A percentile compares a stretch with the other conserved stretches of the same genome.
Conservation (phyloP, 2,329 filamentous ascomycete genomes). For the Eurotiales sp. region DNA sequence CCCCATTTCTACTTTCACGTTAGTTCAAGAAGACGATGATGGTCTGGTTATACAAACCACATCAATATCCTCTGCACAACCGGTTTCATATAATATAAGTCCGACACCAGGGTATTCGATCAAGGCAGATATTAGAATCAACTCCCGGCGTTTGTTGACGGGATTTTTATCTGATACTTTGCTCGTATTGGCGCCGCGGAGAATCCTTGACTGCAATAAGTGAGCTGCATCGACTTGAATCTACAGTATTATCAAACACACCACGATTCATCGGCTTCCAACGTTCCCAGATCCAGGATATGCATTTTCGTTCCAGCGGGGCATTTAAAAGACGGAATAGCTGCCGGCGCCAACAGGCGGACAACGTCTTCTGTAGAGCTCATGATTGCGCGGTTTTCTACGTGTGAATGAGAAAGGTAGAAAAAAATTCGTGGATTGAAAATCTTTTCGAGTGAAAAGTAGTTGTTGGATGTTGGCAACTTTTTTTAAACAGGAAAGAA, state of each 20-base stretch:
- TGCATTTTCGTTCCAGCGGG: constrained; percentile 47
- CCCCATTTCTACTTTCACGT: background rate
- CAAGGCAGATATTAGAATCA: constrained; percentile 41
- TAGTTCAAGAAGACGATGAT: background rate
- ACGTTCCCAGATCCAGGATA: constrained; percentile 43
- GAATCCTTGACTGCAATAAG: constrained; percentile 22
- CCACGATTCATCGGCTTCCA: constrained; percentile 48
- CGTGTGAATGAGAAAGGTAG: too few species aligned
- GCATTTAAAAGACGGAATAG: constrained; percentile 27
- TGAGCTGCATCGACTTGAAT: background rate
- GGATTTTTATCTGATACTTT: constrained; percentile 21
- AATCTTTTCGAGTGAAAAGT: too few species aligned
- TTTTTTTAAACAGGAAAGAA: too few species aligned
- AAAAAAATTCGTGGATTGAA: too few species aligned
- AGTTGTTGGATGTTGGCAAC: too few species aligned
- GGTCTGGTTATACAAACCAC: background rate
- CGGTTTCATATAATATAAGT: constrained; percentile 46
- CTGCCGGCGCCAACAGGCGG: constrained; percentile 5
- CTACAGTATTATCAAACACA: constrained; percentile 9
- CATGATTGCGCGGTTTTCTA: too few species aligned
- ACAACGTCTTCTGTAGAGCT: background rate
- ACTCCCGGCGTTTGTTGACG: constrained; percentile 39
- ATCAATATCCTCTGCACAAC: constrained; percentile 40
- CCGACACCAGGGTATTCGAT: constrained; percentile 45
- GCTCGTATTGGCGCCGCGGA: constrained; percentile 40